These are phyloP conservation scores for Herpotrichia juniperi DNA, from an alignment of 2,329 filamentous ascomycete species.

Conservation along the genomic window DNA sequence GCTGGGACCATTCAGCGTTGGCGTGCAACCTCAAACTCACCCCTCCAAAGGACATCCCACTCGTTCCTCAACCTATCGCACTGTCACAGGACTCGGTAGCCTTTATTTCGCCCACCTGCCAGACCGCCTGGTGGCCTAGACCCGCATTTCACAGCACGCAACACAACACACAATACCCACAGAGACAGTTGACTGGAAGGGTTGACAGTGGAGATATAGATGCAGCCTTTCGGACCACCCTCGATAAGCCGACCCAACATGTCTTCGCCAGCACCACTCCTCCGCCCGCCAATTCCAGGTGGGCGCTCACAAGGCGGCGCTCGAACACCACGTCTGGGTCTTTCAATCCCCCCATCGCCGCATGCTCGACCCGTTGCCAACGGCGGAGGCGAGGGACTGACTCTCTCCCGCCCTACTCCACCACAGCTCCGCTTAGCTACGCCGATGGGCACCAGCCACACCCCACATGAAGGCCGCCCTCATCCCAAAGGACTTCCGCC, in stretches of 20 bases:
- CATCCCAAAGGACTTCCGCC: constrained; percentile 59
- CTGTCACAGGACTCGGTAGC: constrained; percentile 13
- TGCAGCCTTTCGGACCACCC: constrained; percentile 28
- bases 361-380: constrained; percentile 80
- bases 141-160: background rate
- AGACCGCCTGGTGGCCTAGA: constrained; percentile 2
- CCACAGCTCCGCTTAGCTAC: constrained; percentile 87
- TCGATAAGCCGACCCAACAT: constrained; percentile 56
- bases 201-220: constrained; percentile 19
- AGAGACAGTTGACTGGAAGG: constrained; percentile 7
- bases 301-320: constrained; percentile 61
- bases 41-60: constrained; percentile 19
- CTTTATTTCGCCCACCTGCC: constrained; percentile 9
- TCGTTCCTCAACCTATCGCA: constrained; percentile 15
- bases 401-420: constrained; percentile 63
- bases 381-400: constrained; percentile 51
- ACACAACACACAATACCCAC: too few relatives aligned
- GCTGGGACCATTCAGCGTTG: constrained; percentile 25
- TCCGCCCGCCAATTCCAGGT: constrained; percentile 82
- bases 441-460: constrained; percentile 79
- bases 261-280: constrained; percentile 78
- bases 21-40: constrained; percentile 27
- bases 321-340: constrained; percentile 77
- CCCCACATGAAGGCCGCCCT: constrained; percentile 71
- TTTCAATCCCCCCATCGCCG: constrained; percentile 88